A percentile compares a stretch with the other conserved stretches of the same genome.
phyloP scores from a whole-genome alignment of 2,329 filamentous ascomycete genomes.

The Arthroderma uncinatum region DNA sequence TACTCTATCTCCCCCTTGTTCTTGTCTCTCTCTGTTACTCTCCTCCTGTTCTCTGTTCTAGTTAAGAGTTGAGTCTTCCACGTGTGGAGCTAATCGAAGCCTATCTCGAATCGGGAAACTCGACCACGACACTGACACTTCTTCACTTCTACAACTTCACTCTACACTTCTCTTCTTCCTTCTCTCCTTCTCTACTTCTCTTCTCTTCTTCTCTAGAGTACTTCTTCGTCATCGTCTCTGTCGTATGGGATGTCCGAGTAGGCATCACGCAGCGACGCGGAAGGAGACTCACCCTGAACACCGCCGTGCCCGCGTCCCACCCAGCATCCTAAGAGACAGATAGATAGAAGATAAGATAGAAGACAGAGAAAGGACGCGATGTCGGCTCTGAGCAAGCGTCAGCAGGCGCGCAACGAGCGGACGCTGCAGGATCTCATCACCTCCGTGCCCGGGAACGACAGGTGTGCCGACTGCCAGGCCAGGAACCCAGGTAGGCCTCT shows the following conservation, averaged over 20 bases:
- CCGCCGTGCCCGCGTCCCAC: not conserved
- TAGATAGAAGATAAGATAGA: not conserved
- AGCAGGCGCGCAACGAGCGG: constrained; percentile 95
- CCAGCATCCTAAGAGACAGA: not conserved
- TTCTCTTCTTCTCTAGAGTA: not conserved
- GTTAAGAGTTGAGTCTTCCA: not conserved
- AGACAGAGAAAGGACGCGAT: constrained; percentile 45
- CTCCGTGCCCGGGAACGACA: constrained; percentile 73
- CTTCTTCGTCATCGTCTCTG: not conserved
- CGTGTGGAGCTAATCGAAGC: not conserved
- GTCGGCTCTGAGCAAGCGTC: constrained; percentile 75
- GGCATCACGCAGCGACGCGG: not conserved
- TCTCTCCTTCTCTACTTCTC: not conserved
- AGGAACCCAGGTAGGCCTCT: constrained; percentile 69
- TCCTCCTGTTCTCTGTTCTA: no score
- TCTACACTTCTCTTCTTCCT: not conserved
- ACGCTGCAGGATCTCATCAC: constrained; percentile 80
- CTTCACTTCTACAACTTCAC: not conserved
- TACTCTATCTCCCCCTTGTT: not conserved
- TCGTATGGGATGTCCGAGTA: not conserved
- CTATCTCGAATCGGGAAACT: constrained; percentile 2
- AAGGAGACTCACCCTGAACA: not conserved
- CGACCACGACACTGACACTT: not conserved
- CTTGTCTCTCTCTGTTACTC: not conserved
- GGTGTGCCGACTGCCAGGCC: constrained; percentile 85